Percentiles rank a stretch among this genome's conserved stretches.
These are phyloP conservation scores for Wickerhamomyces alni DNA, from an alignment of 805 yeast genomes.

Conservation along the genomic window DNA sequence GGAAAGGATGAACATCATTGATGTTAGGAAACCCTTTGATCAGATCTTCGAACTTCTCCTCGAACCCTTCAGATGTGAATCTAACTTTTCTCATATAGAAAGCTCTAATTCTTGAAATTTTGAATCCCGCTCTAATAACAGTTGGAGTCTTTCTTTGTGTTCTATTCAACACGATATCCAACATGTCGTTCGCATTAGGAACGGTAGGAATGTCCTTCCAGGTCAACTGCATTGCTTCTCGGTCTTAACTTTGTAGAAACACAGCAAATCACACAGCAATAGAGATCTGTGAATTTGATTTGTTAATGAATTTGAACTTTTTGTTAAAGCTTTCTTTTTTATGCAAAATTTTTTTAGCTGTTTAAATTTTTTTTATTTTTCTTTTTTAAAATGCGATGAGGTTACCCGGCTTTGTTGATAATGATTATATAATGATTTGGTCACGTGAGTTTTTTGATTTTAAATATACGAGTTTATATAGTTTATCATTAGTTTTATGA, in stretches of 20 bases:
- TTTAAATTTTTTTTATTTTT: not conserved
- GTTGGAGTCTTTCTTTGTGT: conserved; percentile 99
- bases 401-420: not conserved
- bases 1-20: conserved; percentile 97
- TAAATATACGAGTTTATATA: no score
- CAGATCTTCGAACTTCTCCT: conserved; percentile 84
- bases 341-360: not conserved
- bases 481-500: no score
- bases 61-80: conserved; percentile 93
- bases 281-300: no score
- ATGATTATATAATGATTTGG: not conserved
- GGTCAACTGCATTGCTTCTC: conserved; percentile 74
- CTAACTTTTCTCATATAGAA: conserved; percentile 98
- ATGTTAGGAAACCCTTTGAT: conserved; percentile 90
- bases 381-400: not conserved
- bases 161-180: conserved; percentile 94
- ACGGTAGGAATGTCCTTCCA: conserved; percentile 99
- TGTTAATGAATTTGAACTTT: not conserved
- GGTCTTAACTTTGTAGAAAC: no score
- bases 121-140: conserved; percentile 95
- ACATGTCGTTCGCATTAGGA: conserved; percentile 84
- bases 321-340: not conserved
- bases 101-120: conserved; percentile 92
- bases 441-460: no score
- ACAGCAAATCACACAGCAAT: no score